Evolutionary conservation across 257 asterid genomes (phyloP).

Genomic region (Solanum medicagineum): DNA sequence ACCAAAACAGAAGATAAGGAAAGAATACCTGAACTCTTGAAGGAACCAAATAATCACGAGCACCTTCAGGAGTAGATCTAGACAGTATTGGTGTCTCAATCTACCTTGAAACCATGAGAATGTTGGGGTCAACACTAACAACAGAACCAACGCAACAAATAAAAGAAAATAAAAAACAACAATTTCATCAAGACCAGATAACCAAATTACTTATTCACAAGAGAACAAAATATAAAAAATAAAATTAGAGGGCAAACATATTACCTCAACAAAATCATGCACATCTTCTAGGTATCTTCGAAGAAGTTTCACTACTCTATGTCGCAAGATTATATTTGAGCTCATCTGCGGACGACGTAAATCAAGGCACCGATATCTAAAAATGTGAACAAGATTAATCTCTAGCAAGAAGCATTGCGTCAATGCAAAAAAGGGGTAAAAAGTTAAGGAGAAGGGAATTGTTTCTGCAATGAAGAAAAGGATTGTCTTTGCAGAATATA

Average conservation of each 20-base stretch:
- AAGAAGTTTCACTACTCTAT: conserved; percentile 77
- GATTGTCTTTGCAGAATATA: neutral
- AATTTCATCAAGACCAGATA: neutral
- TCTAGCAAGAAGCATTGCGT: neutral
- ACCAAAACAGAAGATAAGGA: neutral
- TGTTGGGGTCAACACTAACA: conserved; percentile 60
- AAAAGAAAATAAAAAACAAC: neutral
- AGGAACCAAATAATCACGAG: conserved; percentile 97
- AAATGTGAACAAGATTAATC: neutral
- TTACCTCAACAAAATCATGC: conserved; percentile 92
- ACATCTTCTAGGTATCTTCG: conserved; percentile 85
- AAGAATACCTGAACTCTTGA: conserved; percentile 85
- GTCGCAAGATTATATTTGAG: conserved; percentile 74
- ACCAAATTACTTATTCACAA: neutral
- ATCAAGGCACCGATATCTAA: conserved; percentile 91
- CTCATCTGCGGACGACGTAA: conserved; percentile 74
- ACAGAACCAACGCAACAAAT: neutral
- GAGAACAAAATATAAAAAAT: neutral
- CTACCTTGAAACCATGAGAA: conserved; percentile 82
- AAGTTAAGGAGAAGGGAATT: neutral
- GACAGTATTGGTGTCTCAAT: conserved; percentile 97
- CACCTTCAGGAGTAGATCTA: conserved; percentile 99
- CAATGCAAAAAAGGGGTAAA: neutral
- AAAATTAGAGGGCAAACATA: conserved; percentile 2
- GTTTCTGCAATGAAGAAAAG: neutral